Percentiles rank a stretch among this genome's conserved stretches.
phyloP scores from a whole-genome alignment of 2,329 filamentous ascomycete genomes.

The Ophiostoma triangulosporum region DNA sequence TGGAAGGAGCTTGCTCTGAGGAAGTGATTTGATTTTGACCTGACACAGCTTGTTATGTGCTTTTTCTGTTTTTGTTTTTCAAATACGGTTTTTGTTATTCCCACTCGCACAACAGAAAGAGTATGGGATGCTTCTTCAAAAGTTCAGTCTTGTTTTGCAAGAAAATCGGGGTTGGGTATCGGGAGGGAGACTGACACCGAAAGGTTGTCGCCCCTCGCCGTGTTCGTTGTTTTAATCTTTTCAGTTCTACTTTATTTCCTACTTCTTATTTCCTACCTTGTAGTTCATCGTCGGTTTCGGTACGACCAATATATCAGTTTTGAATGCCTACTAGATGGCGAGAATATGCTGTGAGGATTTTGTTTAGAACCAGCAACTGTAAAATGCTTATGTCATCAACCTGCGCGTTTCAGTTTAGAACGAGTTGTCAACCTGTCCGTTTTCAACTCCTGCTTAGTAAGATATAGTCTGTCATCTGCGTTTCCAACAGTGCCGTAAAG shows the following conservation, averaged over 20 bases:
- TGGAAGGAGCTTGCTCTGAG: constrained; percentile 46
- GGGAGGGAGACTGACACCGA: constrained; percentile 7
- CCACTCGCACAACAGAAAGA: neutral
- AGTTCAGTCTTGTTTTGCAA: constrained; percentile 2
- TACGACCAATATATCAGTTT: neutral
- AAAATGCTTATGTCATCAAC: too few relatives aligned
- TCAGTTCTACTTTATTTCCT: neutral
- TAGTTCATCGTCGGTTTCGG: too few relatives aligned
- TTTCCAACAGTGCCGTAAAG: too few relatives aligned
- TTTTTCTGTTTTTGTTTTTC: neutral
- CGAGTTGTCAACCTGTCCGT: too few relatives aligned
- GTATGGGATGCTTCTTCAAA: constrained; percentile 4
- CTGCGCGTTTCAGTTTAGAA: too few relatives aligned
- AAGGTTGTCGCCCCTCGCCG: constrained; percentile 1
- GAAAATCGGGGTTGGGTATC: constrained; percentile 1
- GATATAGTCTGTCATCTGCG: too few relatives aligned
- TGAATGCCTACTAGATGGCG: too few relatives aligned
- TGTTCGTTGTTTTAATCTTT: neutral
- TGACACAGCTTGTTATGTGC: neutral
- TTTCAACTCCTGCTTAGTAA: too few relatives aligned
- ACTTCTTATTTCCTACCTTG: neutral
- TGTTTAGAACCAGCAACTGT: too few relatives aligned
- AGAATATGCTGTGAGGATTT: too few relatives aligned
- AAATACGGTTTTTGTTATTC: neutral
- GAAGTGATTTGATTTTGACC: constrained; percentile 14